Percentiles rank a stretch among this genome's conserved stretches.
Evolutionary conservation across 1,284 basidiomycete genomes (phyloP).

Genomic region (Coniferiporia sulphurascens): DNA sequence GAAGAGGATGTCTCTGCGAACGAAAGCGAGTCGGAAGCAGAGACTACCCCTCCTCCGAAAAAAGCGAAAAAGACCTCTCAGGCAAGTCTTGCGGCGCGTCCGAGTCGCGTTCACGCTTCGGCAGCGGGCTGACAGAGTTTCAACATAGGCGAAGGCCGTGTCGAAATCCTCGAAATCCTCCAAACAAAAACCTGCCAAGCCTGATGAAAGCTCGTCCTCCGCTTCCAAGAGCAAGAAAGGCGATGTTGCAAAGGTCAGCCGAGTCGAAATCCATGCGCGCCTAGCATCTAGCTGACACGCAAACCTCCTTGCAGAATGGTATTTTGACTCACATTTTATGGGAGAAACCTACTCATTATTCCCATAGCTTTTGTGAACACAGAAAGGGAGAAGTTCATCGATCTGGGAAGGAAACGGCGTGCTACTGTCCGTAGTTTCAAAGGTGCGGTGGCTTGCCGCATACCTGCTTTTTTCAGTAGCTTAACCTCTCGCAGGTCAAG

Average conservation of each 20-base stretch:
- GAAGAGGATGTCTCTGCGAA: not conserved
- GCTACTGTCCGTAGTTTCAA: slow-evolving; percentile 71
- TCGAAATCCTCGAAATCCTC: slow-evolving; percentile 20
- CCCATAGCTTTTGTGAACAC: slow-evolving; percentile 25
- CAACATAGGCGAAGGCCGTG: slow-evolving; percentile 23
- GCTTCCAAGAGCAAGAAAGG: slow-evolving; percentile 18
- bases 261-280: not conserved
- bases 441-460: slow-evolving; percentile 31
- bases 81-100: slow-evolving; percentile 4
- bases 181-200: slow-evolving; percentile 30
- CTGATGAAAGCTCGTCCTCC: not conserved
- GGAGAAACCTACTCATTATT: not conserved
- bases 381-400: slow-evolving; percentile 60
- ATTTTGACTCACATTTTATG: not conserved
- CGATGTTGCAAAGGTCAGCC: slow-evolving; percentile 10
- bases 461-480: slow-evolving; percentile 3
- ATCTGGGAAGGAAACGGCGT: slow-evolving; percentile 67
- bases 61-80: slow-evolving; percentile 10
- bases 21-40: not conserved
- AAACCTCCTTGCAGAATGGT: slow-evolving; percentile 4
- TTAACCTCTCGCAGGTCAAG: slow-evolving; percentile 32
- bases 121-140: not conserved
- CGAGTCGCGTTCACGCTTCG: slow-evolving; percentile 1
- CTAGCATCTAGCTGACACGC: not conserved
- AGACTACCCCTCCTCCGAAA: slow-evolving; percentile 8